phyloP scores from a whole-genome alignment of 306 rosid species.

The Vigna trinervia region DNA sequence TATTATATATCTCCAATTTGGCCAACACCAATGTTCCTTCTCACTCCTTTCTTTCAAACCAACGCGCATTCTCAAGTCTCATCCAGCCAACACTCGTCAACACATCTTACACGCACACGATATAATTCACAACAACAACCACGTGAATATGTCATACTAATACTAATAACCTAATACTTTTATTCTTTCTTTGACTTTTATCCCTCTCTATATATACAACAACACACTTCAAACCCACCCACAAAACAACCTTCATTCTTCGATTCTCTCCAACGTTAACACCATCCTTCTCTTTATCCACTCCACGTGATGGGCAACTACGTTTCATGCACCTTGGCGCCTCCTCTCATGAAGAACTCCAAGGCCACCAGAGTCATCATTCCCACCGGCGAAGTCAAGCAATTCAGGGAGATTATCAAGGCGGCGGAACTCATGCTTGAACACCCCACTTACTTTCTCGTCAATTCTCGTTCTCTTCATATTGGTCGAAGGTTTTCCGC shows the following conservation, averaged over 20 bases:
- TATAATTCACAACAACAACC: not conserved
- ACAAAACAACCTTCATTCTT: not conserved
- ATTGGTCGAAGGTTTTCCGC: conserved; percentile 76
- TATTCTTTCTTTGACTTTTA: conserved; percentile 5
- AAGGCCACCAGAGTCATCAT: conserved; percentile 70
- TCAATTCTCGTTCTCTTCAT: conserved; percentile 69
- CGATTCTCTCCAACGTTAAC: not conserved
- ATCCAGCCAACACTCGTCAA: conserved; percentile 42
- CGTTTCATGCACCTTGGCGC: conserved; percentile 68
- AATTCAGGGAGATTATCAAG: conserved; percentile 59
- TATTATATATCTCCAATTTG: not conserved
- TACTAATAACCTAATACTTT: not conserved
- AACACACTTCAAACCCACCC: not conserved
- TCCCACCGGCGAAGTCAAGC: conserved; percentile 80
- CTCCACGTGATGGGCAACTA: conserved; percentile 72
- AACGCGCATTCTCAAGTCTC: conserved; percentile 45
- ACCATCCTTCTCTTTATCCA: not conserved
- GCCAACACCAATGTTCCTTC: conserved; percentile 17
- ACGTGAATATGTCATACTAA: not conserved
- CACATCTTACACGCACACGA: conserved; percentile 41
- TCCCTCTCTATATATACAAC: not conserved
- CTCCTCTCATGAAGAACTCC: conserved; percentile 68
- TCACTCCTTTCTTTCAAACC: not conserved
- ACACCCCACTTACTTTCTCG: conserved; percentile 60
- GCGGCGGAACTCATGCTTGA: conserved; percentile 97